A percentile compares a stretch with the other conserved stretches of the same genome.
Conservation (phyloP, 1,284 basidiomycete genomes). For the Afroboletus lepidellus region DNA sequence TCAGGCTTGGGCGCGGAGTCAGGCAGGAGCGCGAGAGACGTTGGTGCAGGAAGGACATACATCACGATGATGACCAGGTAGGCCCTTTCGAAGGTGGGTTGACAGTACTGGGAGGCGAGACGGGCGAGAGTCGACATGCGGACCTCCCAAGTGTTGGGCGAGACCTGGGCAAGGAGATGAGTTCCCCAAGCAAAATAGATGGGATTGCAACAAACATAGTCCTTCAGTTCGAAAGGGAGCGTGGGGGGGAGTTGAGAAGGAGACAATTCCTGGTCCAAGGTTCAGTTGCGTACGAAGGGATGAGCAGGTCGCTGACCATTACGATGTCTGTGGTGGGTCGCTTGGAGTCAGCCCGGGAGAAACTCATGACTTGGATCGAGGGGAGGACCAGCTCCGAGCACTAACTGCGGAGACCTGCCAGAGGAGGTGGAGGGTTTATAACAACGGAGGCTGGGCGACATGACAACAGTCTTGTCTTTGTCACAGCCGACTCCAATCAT, state of each 20-base stretch:
- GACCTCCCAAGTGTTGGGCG: slow-evolving; percentile 44
- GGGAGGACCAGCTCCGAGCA: slow-evolving; percentile 25
- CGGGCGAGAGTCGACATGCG: slow-evolving; percentile 42
- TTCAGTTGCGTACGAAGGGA: background rate
- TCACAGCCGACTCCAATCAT: no score
- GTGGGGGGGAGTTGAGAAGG: slow-evolving; percentile 28
- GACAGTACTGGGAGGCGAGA: slow-evolving; percentile 43
- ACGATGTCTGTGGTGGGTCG: slow-evolving; percentile 23
- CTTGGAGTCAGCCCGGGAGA: slow-evolving; percentile 4
- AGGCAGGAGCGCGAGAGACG: background rate
- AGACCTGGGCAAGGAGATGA: slow-evolving; percentile 35
- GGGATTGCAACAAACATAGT: slow-evolving; percentile 24
- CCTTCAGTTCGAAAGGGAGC: slow-evolving; percentile 38
- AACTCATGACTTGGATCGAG: slow-evolving; percentile 12
- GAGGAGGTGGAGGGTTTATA: background rate
- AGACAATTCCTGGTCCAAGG: slow-evolving; percentile 34
- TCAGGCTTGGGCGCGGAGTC: slow-evolving; percentile 30
- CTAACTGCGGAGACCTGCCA: background rate
- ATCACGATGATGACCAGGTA: slow-evolving; percentile 42
- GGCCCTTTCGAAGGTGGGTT: slow-evolving; percentile 45
- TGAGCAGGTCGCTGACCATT: slow-evolving; percentile 22
- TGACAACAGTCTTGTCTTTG: background rate
- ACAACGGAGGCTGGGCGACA: background rate
- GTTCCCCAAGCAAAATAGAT: background rate
- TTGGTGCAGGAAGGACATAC: slow-evolving; percentile 35